Conservation (phyloP, 202 grass and related monocot species). For the Carex arenaria region DNA sequence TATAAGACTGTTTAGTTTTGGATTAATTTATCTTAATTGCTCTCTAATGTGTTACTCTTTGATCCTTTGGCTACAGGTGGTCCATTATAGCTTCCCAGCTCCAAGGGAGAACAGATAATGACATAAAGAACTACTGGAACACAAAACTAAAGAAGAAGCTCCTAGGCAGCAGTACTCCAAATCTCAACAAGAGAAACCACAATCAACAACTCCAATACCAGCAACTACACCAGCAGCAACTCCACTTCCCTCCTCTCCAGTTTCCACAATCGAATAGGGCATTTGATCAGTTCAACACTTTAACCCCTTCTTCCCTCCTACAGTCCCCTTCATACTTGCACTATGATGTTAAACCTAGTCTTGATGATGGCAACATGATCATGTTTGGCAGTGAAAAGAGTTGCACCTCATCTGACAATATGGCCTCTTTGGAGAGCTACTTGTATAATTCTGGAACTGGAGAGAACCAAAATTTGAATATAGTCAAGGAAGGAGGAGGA, state of each 20-base stretch:
- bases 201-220: constrained; percentile 29
- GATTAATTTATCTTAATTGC: neutral
- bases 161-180: constrained; percentile 8
- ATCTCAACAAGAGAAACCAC: constrained; percentile 13
- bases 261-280: neutral
- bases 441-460: constrained; percentile 6
- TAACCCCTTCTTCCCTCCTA: constrained; percentile 13
- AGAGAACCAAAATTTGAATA: constrained; percentile 27
- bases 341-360: constrained; percentile 8
- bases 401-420: constrained; percentile 44
- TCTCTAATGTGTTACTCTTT: neutral
- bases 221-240: constrained; percentile 41
- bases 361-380: constrained; percentile 51
- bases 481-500: neutral
- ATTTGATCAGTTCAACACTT: constrained; percentile 27
- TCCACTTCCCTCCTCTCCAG: constrained; percentile 14
- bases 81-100: constrained; percentile 88
- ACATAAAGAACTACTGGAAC: constrained; percentile 99
- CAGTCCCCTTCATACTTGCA: constrained; percentile 13
- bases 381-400: constrained; percentile 65
- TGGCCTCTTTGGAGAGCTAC: constrained; percentile 24
- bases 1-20: neutral
- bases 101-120: constrained; percentile 72
- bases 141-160: constrained; percentile 96
- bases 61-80: constrained; percentile 41